These are phyloP conservation scores for Salix viminalis DNA, from an alignment of 345 rosid species.

Conservation along the genomic window DNA sequence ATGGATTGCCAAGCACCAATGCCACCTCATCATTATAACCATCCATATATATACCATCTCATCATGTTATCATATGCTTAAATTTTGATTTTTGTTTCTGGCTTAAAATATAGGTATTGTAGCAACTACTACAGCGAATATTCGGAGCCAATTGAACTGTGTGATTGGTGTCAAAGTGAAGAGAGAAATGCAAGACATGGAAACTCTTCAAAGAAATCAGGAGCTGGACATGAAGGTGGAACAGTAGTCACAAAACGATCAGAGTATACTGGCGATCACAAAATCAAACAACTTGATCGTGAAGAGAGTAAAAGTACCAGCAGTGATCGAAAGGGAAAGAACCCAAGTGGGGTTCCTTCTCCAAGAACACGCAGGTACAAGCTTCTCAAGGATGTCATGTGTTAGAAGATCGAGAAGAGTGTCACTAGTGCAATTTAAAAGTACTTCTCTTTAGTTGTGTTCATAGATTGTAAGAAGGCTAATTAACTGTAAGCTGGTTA, in stretches of 20 bases:
- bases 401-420: constrained; percentile 26
- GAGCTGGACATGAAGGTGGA: constrained; percentile 28
- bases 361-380: constrained; percentile 96
- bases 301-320: constrained; percentile 36
- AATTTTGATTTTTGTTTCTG: background rate
- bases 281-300: constrained; percentile 53
- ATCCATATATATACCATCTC: background rate
- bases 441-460: background rate
- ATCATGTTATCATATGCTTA: background rate
- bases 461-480: constrained; percentile 17
- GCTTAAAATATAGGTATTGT: constrained; percentile 59
- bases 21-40: constrained; percentile 2
- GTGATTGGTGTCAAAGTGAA: constrained; percentile 94
- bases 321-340: constrained; percentile 41
- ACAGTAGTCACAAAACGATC: constrained; percentile 44
- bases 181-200: constrained; percentile 40
- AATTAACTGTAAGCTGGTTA: constrained; percentile 3
- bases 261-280: constrained; percentile 46
- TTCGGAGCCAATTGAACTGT: constrained; percentile 55
- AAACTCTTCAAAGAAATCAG: constrained; percentile 43
- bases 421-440: background rate
- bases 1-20: constrained; percentile 4
- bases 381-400: constrained; percentile 99
- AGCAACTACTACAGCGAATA: constrained; percentile 75
- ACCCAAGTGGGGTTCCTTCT: constrained; percentile 52